Percentiles rank a stretch among this genome's conserved stretches.
Conservation (phyloP, 2,329 filamentous ascomycete species). For the Aspergillus tamarii region DNA sequence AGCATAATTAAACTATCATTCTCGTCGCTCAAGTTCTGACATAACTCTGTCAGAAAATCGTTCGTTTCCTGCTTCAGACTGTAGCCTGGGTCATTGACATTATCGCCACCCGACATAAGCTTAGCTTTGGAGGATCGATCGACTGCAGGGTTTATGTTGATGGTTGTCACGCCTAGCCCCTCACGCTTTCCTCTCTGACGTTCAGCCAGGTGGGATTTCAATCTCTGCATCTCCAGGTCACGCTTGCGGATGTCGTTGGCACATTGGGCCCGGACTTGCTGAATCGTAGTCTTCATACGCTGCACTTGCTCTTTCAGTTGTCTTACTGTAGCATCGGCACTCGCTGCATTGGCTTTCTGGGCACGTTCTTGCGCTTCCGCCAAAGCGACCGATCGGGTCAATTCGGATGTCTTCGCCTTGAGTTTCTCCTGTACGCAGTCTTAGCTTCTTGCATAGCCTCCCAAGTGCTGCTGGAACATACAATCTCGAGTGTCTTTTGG, state of each 20-base stretch:
- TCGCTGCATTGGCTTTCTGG: slow-evolving; percentile 69
- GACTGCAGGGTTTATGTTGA: slow-evolving; percentile 47
- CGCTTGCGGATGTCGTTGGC: slow-evolving; percentile 89
- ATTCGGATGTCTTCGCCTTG: slow-evolving; percentile 58
- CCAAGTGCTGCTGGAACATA: slow-evolving; percentile 38
- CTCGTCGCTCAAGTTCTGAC: slow-evolving; percentile 83
- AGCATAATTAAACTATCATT: slow-evolving; percentile 81
- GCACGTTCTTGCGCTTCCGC: slow-evolving; percentile 72
- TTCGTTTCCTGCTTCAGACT: slow-evolving; percentile 85
- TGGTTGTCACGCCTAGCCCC: slow-evolving; percentile 55
- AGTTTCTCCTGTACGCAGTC: slow-evolving; percentile 50
- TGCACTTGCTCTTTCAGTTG: slow-evolving; percentile 82
- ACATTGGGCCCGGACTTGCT: slow-evolving; percentile 83
- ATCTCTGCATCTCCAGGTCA: slow-evolving; percentile 81
- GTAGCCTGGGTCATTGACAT: slow-evolving; percentile 61
- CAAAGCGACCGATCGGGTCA: slow-evolving; percentile 59
- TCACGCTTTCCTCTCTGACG: slow-evolving; percentile 61
- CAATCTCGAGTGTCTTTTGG: slow-evolving; percentile 71
- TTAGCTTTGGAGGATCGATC: slow-evolving; percentile 36
- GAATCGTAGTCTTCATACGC: slow-evolving; percentile 75
- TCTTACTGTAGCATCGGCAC: slow-evolving; percentile 73
- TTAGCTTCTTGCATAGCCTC: slow-evolving; percentile 13
- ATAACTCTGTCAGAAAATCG: slow-evolving; percentile 83
- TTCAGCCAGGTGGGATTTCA: slow-evolving; percentile 85
- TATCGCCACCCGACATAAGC: slow-evolving; percentile 38